Evolutionary conservation across 352 stramenopile genomes (phyloP).

Genomic region (Sclerospora graminicola): DNA sequence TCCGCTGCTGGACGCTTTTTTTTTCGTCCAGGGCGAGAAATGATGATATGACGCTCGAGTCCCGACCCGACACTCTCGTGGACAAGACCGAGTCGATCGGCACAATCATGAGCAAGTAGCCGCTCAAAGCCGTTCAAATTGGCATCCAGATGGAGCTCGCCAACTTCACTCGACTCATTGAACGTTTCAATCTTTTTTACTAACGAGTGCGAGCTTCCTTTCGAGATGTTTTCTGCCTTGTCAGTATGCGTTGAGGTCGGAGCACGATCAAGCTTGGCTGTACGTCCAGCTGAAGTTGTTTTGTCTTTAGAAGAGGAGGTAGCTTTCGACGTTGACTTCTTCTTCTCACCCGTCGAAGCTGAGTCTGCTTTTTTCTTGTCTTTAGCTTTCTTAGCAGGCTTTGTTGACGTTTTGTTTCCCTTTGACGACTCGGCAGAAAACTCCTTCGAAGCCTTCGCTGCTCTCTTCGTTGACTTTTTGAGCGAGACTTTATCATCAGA

Average conservation of each 20-base stretch:
- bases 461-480: constrained; percentile 12
- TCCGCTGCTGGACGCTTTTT: constrained; percentile 11
- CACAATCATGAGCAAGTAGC: constrained; percentile 71
- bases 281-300: constrained; percentile 3
- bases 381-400: background rate
- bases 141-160: constrained; percentile 54
- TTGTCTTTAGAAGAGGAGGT: constrained; percentile 15
- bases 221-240: constrained; percentile 37
- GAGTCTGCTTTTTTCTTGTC: background rate
- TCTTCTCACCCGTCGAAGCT: background rate
- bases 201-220: constrained; percentile 60
- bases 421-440: constrained; percentile 6
- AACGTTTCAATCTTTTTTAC: constrained; percentile 80
- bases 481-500: constrained; percentile 8
- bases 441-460: constrained; percentile 5
- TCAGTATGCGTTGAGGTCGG: constrained; percentile 6
- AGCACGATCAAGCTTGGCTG: constrained; percentile 5
- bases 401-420: background rate
- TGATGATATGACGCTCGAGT: constrained; percentile 74
- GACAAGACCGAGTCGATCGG: constrained; percentile 57
- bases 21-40: constrained; percentile 21
- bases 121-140: constrained; percentile 79
- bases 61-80: constrained; percentile 63
- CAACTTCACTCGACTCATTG: constrained; percentile 26
- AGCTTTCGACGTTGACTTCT: constrained; percentile 4